A percentile compares a stretch with the other conserved stretches of the same genome.
Evolutionary conservation across 805 yeast genomes (phyloP).

Genomic region (Teunomyces gatunensis): DNA sequence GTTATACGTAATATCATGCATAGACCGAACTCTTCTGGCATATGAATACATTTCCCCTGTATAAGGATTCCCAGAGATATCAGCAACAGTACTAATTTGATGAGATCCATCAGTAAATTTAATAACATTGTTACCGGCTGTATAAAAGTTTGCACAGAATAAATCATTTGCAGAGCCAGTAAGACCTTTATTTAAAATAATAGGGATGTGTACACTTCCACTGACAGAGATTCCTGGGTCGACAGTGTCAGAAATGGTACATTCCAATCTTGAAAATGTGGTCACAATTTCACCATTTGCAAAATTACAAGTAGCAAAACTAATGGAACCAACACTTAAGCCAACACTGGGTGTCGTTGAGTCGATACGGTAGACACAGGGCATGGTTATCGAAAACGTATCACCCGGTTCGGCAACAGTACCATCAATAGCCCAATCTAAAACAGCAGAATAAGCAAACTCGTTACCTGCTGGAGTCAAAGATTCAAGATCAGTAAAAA

Average conservation of each 20-base stretch:
- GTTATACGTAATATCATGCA: conserved; percentile 6
- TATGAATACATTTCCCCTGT: neutral
- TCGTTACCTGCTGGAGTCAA: conserved; percentile 6
- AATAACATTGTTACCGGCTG: conserved; percentile 13
- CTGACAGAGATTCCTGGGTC: conserved; percentile 10
- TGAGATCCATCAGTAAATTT: conserved; percentile 16
- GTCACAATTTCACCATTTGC: conserved; percentile 6
- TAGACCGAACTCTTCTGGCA: neutral
- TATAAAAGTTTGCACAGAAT: conserved; percentile 7
- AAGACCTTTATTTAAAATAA: conserved; percentile 19
- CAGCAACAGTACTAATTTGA: conserved; percentile 9
- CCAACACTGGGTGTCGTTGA: conserved; percentile 9
- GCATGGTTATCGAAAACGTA: conserved; percentile 24
- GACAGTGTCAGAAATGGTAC: conserved; percentile 17
- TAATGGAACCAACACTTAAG: conserved; percentile 5
- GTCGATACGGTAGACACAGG: conserved; percentile 24
- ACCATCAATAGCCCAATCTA: conserved; percentile 20
- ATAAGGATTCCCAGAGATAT: neutral
- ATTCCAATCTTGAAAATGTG: conserved; percentile 12
- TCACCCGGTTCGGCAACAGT: conserved; percentile 19
- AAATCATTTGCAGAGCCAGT: conserved; percentile 10
- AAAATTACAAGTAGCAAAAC: conserved; percentile 11
- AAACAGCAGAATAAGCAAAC: conserved; percentile 15
- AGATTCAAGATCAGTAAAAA: conserved; percentile 15
- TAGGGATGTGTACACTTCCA: conserved; percentile 14